Conservation (phyloP, 1,139 yeast genomes). For the Yamadazyma oceani region DNA sequence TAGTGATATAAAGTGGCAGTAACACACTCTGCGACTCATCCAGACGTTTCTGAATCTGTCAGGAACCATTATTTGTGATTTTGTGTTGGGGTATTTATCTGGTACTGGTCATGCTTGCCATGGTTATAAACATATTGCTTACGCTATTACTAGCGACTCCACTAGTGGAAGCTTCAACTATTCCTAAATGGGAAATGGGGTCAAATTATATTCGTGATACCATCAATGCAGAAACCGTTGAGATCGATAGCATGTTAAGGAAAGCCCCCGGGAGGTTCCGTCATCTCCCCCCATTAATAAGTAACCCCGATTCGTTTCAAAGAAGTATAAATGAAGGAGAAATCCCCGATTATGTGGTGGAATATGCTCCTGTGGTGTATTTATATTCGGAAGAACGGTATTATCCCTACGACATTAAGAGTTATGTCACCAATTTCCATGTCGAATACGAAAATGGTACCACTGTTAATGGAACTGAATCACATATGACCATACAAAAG, state of each 20-base stretch:
- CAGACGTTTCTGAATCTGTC: no score
- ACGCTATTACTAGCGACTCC: neutral
- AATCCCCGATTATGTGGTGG: slow-evolving; percentile 73
- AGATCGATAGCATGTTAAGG: slow-evolving; percentile 13
- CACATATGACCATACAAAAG: slow-evolving; percentile 36
- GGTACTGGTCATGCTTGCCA: no score
- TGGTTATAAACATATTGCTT: neutral
- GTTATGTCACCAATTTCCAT: slow-evolving; percentile 66
- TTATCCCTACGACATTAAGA: slow-evolving; percentile 76
- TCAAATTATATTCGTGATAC: slow-evolving; percentile 7
- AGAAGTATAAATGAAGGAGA: slow-evolving; percentile 49
- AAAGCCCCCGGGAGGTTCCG: slow-evolving; percentile 26
- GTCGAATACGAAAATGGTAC: slow-evolving; percentile 51
- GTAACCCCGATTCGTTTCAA: slow-evolving; percentile 30
- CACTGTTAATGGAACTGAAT: slow-evolving; percentile 36
- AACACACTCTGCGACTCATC: no score
- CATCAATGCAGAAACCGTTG: slow-evolving; percentile 5
- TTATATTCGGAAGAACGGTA: slow-evolving; percentile 87
- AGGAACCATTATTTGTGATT: no score
- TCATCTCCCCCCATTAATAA: slow-evolving; percentile 38
- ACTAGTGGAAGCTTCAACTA: neutral
- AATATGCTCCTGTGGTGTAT: slow-evolving; percentile 79
- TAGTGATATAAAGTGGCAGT: no score
- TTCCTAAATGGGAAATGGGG: slow-evolving; percentile 8
- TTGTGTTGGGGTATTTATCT: no score